Evolutionary conservation across 805 yeast species (phyloP).

Genomic region (Tetrapisispora iriomotensis): DNA sequence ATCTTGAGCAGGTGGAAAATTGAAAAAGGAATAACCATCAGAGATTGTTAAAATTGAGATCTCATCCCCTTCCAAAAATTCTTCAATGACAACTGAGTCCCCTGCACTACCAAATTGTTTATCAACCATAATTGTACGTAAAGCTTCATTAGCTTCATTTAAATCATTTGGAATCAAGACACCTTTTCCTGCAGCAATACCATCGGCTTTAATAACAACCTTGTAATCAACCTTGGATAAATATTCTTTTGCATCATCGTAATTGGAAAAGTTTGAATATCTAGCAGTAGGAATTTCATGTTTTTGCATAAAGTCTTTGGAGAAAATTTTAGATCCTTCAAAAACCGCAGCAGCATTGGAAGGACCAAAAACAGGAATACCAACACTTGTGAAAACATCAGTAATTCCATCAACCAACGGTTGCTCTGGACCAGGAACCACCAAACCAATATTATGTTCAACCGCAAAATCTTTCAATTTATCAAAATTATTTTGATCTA

Average conservation of each 20-base stretch:
- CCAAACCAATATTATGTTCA: slow-evolving; percentile 56
- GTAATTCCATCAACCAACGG: slow-evolving; percentile 93
- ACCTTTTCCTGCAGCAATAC: slow-evolving; percentile 98
- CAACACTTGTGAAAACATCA: slow-evolving; percentile 60
- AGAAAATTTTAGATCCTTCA: slow-evolving; percentile 95
- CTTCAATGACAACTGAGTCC: slow-evolving; percentile 90
- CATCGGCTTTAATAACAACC: slow-evolving; percentile 92
- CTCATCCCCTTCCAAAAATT: slow-evolving; percentile 93
- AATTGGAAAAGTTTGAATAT: slow-evolving; percentile 72
- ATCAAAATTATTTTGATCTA: slow-evolving; percentile 57
- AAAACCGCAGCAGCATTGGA: slow-evolving; percentile 76
- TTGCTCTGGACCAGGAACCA: slow-evolving; percentile 98
- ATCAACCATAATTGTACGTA: slow-evolving; percentile 81
- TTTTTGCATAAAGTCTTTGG: slow-evolving; percentile 86
- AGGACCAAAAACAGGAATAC: slow-evolving; percentile 98
- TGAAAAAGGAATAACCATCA: slow-evolving; percentile 87
- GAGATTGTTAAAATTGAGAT: slow-evolving; percentile 82
- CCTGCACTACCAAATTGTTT: slow-evolving; percentile 90
- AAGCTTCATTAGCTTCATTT: slow-evolving; percentile 76
- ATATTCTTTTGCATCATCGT: slow-evolving; percentile 64
- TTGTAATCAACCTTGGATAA: slow-evolving; percentile 55
- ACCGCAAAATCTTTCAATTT: slow-evolving; percentile 65
- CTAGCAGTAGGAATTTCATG: slow-evolving; percentile 92
- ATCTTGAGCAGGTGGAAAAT: slow-evolving; percentile 96
- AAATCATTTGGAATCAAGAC: slow-evolving; percentile 81